Base-by-base conservation (phyloP, 495 filamentous ascomycete species). In the Saxophila tyrrhenica region DNA sequence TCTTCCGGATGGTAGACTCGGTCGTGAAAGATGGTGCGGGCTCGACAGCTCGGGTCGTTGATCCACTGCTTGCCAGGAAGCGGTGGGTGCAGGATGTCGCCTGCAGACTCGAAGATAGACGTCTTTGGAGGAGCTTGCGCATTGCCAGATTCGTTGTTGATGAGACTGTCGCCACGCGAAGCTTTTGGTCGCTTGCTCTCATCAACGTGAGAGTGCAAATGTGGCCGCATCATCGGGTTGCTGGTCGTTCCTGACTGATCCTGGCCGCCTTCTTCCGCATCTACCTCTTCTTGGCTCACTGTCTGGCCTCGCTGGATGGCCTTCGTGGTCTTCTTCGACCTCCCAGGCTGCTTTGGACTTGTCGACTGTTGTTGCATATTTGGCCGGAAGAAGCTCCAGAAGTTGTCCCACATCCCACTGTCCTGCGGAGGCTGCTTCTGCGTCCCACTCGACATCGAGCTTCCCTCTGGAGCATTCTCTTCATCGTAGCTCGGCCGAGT, bases 21-120 rank as follows among this genome's bases (percentile, higher is more conserved):
- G 67, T 97, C 92, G 70, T 98, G 92, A 70, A 96, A 96, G 55
- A 98, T 97, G 13, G 94, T 95, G 38, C 86, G 79, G 5, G 87
- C 79, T n/a, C 92, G 85, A 46, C 79, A 81, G 29, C 82, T 75
- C 15, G 91, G 90, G 52, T 95, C 82, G 52, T 86, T 75, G 32
- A 98, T 74, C 64, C 87, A 98, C 25, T 86, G 80, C 2, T 76
- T 73, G 0, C 85, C 77, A 15, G 92, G 91, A 1, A 97, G 69
- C 11, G 88, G 92, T 1, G 94, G 92, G 69, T 89, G 91, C 22
- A 98, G 75, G 19, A 98, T 69, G 64, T 97, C 90, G 11, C 87
- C 85, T 1, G 92, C 92, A 0, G 91, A 88, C 71, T 98, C 92
- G 52, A 98, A 92, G 50, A 98, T 82, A 1, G 86, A 92, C 0